Evolutionary conservation across 352 stramenopile species (phyloP), one percentile per base, ranked within the genome.

Genomic region (Globisporangium uncinulatum): DNA sequence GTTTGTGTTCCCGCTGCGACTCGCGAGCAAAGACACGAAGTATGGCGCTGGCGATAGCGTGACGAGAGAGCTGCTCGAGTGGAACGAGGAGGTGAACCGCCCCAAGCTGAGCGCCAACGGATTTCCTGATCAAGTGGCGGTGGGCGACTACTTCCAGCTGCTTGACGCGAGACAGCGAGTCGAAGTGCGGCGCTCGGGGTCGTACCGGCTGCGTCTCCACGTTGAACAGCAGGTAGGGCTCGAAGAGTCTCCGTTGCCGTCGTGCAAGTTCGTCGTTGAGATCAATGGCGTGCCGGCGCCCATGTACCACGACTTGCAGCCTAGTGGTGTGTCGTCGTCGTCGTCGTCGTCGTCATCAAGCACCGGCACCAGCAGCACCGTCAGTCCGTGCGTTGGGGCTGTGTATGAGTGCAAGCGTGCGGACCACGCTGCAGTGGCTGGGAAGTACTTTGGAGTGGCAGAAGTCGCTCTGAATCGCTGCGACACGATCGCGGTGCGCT

Each of bases 191-290:
- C 51, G 37, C 36, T 37, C 19, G 13, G 51, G 51, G 20, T 56
- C 36, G 51, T 56, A 48, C 1, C 37, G 37, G 11, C 21, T 48
- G 51, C 37, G 51, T 17, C 51, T 56, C 8, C 51, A 56, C 37
- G 21, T 56, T 13, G 34, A 56, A 37, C 37, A 56, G 21, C n/a
- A 56, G 20, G n/a, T n/a, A n/a, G n/a, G n/a, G n/a, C n/a, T n/a
- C n/a, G 11, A 45, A 6, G 36, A 15, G 7, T 11, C 7, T 6
- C 9, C 21, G 45, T 8, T 7, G 15, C 5, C 24, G 6, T 13
- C 21, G 4, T 21, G 14, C 36, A 10, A 24, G 11, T 56, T 56
- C 14, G 6, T 4, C 7, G 19, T 56, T 13, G 51, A 56, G 24
- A 9, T 56, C 7, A 56, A 48, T 9, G 51, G 51, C 4, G 39